Base-by-base conservation (phyloP, 495 filamentous ascomycete species). In the Bacidia gigantensis region DNA sequence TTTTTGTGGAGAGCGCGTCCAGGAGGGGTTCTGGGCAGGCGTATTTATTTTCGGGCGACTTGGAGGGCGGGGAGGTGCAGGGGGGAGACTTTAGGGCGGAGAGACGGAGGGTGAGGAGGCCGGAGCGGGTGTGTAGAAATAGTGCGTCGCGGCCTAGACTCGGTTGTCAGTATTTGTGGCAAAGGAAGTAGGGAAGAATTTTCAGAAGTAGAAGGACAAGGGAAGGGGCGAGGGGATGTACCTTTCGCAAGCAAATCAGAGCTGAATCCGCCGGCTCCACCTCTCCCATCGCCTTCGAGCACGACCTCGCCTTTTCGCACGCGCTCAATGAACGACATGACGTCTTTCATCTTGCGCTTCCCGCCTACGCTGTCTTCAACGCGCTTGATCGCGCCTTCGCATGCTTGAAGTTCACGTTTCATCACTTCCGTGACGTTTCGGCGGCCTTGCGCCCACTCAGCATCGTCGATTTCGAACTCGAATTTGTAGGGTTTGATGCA, bases 401-500 rank as follows among this genome's bases (percentile, higher is more conserved):
- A 93, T 12, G 84, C 83, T 45, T 77, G 73, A 17, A 97, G 71
- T 61, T 99, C 92, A 23, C 81, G 78, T 64, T 89, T 93, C 11
- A 99, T 66, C 0, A 89, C 77, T 11, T 73, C 78, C 51, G 77
- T 73, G 29, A 87, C 78, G 57, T 89, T 89, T 17, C 92, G 87
- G 53, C 88, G 70, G 0, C 87, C 88, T 52, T 83, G 79, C 3
- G 71, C 65, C 92, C 92, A 99, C 64, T 97, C 93, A 3, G 78
- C 70, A 20, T 87, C 84, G 56, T 95, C 85, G 44, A 97, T 81
- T 62, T 99, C 92, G 46, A 97, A 92, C 53, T 96, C 87, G 58
- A 83, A 97, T 63, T 97, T 99, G 72, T 89, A 99, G 1, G 92
- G 92, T 64, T 99, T 99, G 71, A 99, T 90, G 62, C 92, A 97